Conservation (phyloP, 495 filamentous ascomycete genomes). For the Neurospora sp. region DNA sequence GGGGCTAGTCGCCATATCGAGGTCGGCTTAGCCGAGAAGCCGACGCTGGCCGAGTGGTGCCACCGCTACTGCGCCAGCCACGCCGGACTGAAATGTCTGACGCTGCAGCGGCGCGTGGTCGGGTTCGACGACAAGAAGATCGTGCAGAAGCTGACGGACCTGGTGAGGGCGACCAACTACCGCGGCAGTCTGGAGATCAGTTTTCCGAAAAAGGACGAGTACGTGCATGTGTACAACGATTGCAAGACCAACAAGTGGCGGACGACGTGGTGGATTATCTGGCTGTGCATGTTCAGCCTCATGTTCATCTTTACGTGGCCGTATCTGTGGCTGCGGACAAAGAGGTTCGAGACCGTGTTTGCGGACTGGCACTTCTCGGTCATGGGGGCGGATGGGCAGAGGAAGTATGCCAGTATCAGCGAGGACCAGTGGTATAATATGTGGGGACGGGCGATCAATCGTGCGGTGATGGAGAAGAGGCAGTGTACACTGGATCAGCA, state of each 20-base stretch:
- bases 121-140: slow-evolving; percentile 41
- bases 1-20: slow-evolving; percentile 30
- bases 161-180: slow-evolving; percentile 51
- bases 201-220: slow-evolving; percentile 39
- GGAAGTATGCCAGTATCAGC: slow-evolving; percentile 34
- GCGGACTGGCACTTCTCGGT: slow-evolving; percentile 43
- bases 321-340: slow-evolving; percentile 49
- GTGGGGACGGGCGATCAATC: slow-evolving; percentile 32
- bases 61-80: slow-evolving; percentile 42
- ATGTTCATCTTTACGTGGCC: slow-evolving; percentile 56
- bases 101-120: slow-evolving; percentile 35
- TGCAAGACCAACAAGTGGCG: slow-evolving; percentile 47
- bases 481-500: slow-evolving; percentile 29
- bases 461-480: slow-evolving; percentile 30
- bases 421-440: slow-evolving; percentile 39
- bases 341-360: slow-evolving; percentile 47
- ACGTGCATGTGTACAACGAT: slow-evolving; percentile 44
- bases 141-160: slow-evolving; percentile 28
- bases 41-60: slow-evolving; percentile 45
- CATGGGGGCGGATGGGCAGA: slow-evolving; percentile 13
- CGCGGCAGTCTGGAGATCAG: slow-evolving; percentile 40
- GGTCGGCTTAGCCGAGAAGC: slow-evolving; percentile 20
- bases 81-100: slow-evolving; percentile 40
- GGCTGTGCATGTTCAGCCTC: slow-evolving; percentile 50
- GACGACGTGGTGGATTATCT: slow-evolving; percentile 43